Percentiles rank a stretch among this genome's conserved stretches.
phyloP scores from a whole-genome alignment of 441 rosid genomes.

The Populus hybrid region DNA sequence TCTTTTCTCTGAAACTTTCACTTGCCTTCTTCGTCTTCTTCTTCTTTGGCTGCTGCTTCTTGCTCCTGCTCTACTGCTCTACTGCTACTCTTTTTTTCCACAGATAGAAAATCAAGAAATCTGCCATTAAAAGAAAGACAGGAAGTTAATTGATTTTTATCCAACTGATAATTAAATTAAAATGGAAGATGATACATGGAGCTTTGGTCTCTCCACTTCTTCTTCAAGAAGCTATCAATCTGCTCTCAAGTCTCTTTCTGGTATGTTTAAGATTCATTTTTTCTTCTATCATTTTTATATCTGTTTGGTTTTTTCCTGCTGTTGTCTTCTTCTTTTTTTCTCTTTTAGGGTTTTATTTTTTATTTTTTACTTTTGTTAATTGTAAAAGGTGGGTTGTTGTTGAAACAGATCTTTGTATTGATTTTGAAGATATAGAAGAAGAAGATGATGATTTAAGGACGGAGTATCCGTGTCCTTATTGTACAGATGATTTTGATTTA shows the following conservation, averaged over 20 bases:
- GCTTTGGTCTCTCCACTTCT: constrained; percentile 38
- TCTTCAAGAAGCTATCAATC: constrained; percentile 49
- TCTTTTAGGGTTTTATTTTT: constrained; percentile 3
- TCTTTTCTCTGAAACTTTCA: not conserved
- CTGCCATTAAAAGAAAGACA: not conserved
- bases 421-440: constrained; percentile 51
- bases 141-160: not conserved
- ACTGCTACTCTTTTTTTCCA: not conserved
- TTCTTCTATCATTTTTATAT: not conserved
- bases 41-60: not conserved
- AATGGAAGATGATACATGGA: constrained; percentile 58
- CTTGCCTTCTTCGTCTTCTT: not conserved
- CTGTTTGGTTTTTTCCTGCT: not conserved
- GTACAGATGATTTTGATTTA: constrained; percentile 69
- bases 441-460: constrained; percentile 53
- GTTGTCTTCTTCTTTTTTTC: not conserved
- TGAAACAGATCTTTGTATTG: constrained; percentile 53
- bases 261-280: constrained; percentile 22
- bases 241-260: constrained; percentile 46
- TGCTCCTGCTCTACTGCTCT: not conserved
- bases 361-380: not conserved
- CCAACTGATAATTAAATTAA: not conserved
- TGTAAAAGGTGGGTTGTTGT: not conserved
- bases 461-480: constrained; percentile 71
- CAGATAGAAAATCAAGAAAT: not conserved